phyloP scores from a whole-genome alignment of 305 asterid species.

The Plantago lanceolata region DNA sequence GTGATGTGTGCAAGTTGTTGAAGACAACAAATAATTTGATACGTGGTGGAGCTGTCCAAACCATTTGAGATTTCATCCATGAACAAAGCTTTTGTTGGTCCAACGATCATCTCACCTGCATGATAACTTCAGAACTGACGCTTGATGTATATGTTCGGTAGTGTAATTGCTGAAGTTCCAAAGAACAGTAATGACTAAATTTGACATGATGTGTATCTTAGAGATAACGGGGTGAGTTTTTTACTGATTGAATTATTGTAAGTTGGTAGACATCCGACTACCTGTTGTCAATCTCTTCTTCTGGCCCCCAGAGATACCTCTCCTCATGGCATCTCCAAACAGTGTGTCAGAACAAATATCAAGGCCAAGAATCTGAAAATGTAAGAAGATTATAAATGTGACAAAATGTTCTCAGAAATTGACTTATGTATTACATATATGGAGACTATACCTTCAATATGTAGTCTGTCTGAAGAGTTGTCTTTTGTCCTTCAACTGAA shows the following conservation, averaged over 20 bases:
- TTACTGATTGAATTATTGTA: not conserved
- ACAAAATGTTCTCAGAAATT: not conserved
- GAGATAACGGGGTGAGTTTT: not conserved
- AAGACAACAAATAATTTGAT: slow-evolving; percentile 36
- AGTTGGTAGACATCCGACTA: slow-evolving; percentile 3
- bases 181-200: not conserved
- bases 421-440: not conserved
- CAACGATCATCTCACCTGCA: slow-evolving; percentile 44
- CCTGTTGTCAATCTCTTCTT: slow-evolving; percentile 42
- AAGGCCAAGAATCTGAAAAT: slow-evolving; percentile 37
- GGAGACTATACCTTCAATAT: slow-evolving; percentile 40
- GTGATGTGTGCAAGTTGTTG: slow-evolving; percentile 41
- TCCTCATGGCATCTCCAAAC: slow-evolving; percentile 34
- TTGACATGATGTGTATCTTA: not conserved
- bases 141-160: not conserved
- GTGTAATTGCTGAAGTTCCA: not conserved
- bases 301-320: slow-evolving; percentile 47
- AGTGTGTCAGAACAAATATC: slow-evolving; percentile 36
- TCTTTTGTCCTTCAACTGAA: slow-evolving; percentile 53
- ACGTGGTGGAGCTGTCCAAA: slow-evolving; percentile 41
- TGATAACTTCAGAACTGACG: not conserved
- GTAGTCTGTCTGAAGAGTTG: slow-evolving; percentile 61
- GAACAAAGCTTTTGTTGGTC: slow-evolving; percentile 43
- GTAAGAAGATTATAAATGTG: not conserved
- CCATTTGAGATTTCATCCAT: slow-evolving; percentile 46